Evolutionary conservation across 1,284 basidiomycete genomes (phyloP).

Genomic region (Omphalotus olearius): DNA sequence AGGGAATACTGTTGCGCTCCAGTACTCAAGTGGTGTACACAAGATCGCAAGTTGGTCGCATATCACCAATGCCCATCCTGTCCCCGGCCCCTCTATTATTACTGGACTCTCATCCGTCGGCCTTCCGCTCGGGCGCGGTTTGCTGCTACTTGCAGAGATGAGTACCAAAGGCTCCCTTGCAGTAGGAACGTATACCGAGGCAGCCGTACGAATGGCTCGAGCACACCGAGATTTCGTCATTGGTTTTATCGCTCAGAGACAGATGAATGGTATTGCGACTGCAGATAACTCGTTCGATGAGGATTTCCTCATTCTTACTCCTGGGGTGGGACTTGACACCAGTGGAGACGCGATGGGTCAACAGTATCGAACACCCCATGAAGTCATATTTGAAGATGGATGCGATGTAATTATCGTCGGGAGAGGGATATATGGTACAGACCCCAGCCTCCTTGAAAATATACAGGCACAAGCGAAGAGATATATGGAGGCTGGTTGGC

Average conservation of each 20-base stretch:
- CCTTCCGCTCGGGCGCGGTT: constrained; percentile 77
- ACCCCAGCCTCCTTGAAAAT: constrained; percentile 45
- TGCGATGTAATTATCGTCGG: constrained; percentile 99
- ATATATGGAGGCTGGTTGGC: constrained; percentile 89
- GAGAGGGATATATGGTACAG: constrained; percentile 87
- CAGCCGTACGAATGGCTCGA: constrained; percentile 85
- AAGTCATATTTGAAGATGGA: constrained; percentile 83
- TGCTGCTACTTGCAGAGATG: constrained; percentile 96
- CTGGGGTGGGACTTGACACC: constrained; percentile 85
- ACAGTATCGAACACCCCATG: constrained; percentile 89
- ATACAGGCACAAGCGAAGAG: constrained; percentile 72
- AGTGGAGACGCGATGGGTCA: constrained; percentile 92
- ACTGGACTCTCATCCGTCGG: constrained; percentile 86
- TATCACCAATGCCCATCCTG: constrained; percentile 94
- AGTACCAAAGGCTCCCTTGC: constrained; percentile 88
- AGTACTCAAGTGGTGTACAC: constrained; percentile 93
- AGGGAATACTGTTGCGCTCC: constrained; percentile 96
- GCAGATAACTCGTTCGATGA: constrained; percentile 35
- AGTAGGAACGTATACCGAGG: constrained; percentile 79
- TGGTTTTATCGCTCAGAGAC: constrained; percentile 90
- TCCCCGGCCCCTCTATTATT: constrained; percentile 93
- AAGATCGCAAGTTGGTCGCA: constrained; percentile 96
- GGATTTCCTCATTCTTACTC: constrained; percentile 91
- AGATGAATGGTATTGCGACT: constrained; percentile 69
- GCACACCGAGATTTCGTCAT: constrained; percentile 83